phyloP scores from a whole-genome alignment of 495 filamentous ascomycete genomes.

The Neurospora sp. region DNA sequence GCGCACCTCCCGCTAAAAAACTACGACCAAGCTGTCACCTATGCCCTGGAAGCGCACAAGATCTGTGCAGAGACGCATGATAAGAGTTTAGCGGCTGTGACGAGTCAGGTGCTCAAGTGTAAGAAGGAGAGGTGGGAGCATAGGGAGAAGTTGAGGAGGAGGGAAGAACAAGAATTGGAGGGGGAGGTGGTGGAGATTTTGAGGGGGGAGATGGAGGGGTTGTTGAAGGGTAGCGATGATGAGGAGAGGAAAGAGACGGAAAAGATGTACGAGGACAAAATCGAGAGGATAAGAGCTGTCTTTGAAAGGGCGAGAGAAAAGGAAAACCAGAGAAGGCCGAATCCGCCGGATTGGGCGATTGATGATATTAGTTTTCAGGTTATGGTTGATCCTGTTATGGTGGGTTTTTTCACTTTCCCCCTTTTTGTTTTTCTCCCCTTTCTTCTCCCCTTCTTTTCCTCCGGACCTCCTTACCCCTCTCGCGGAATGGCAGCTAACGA shows the following conservation, averaged over 20 bases:
- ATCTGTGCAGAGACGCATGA: slow-evolving; percentile 52
- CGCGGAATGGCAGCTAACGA: slow-evolving; percentile 4
- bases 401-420: slow-evolving; percentile 23
- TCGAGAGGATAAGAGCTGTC: slow-evolving; percentile 13
- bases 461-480: neutral
- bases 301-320: slow-evolving; percentile 50
- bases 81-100: slow-evolving; percentile 54
- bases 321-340: slow-evolving; percentile 41
- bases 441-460: neutral
- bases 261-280: slow-evolving; percentile 3
- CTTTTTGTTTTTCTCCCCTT: neutral
- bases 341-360: slow-evolving; percentile 78
- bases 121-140: slow-evolving; percentile 69
- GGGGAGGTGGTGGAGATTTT: slow-evolving; percentile 39
- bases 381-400: slow-evolving; percentile 86
- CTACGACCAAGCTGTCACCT: slow-evolving; percentile 62
- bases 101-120: slow-evolving; percentile 57
- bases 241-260: slow-evolving; percentile 1
- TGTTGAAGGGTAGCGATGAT: slow-evolving; percentile 8
- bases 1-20: slow-evolving; percentile 67
- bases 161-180: slow-evolving; percentile 43
- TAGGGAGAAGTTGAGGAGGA: slow-evolving; percentile 37
- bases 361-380: slow-evolving; percentile 85
- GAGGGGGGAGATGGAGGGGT: slow-evolving; percentile 20
- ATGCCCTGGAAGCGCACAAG: slow-evolving; percentile 64